These are phyloP conservation scores for Colletotrichum sp. DNA, from an alignment of 2,329 filamentous ascomycete genomes.

Conservation along the genomic window DNA sequence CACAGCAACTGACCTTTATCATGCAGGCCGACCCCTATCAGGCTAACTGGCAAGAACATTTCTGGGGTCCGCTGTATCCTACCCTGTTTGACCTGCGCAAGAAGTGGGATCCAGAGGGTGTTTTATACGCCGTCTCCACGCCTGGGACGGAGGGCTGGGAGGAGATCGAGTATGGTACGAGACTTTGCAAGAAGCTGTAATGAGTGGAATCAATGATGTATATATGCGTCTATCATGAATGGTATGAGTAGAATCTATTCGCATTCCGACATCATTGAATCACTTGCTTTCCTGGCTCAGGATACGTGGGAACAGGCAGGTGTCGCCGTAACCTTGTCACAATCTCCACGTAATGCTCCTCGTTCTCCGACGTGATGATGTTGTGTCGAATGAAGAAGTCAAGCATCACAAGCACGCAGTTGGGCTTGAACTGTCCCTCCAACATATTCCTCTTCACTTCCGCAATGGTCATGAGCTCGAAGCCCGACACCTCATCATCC, in stretches of 20 bases:
- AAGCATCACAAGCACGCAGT: slow-evolving; percentile 77
- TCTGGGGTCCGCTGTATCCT: slow-evolving; percentile 42
- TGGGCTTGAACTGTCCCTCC: slow-evolving; percentile 81
- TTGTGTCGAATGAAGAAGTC: slow-evolving; percentile 85
- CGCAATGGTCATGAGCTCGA: slow-evolving; percentile 67
- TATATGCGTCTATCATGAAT: not conserved
- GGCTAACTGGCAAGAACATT: slow-evolving; percentile 25
- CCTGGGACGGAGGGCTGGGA: slow-evolving; percentile 51
- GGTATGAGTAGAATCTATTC: accelerated
- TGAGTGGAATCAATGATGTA: too few relatives aligned
- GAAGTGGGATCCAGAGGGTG: not conserved
- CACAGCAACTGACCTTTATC: accelerated
- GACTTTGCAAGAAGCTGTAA: slow-evolving; percentile 38
- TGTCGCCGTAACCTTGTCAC: slow-evolving; percentile 46
- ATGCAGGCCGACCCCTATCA: not conserved
- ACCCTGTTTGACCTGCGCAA: slow-evolving; percentile 38
- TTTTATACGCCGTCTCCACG: slow-evolving; percentile 45
- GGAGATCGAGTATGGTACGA: slow-evolving; percentile 40
- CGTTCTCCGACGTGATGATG: slow-evolving; percentile 73
- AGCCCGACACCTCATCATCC: slow-evolving; percentile 81
- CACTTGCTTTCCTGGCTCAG: not conserved
- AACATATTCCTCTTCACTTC: slow-evolving; percentile 66
- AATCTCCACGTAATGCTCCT: slow-evolving; percentile 76
- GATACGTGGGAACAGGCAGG: slow-evolving; percentile 42
- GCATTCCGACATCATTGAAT: too few relatives aligned